Evolutionary conservation across 371 early-diverging fungal species (phyloP), one percentile per base, ranked within the genome.

Genomic region (Lichtheimia ornata): DNA sequence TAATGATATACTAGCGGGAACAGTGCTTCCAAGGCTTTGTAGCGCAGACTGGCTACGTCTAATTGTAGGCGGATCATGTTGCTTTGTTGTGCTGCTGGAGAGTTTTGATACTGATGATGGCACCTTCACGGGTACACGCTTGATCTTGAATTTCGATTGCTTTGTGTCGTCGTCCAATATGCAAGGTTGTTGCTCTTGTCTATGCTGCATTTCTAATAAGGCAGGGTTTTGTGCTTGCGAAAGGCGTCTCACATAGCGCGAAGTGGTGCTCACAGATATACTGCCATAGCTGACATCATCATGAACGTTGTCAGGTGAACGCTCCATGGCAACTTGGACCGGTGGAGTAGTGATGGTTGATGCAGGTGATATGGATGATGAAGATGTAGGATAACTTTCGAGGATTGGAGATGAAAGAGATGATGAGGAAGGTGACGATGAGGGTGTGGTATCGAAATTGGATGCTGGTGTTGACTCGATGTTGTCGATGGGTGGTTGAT

Each of bases 261-360:
- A 58, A 4, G 69, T 64, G 5, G 69, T 61, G 17, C 55, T 45
- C 27, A 69, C 69, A n/a, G 65, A 52, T 1, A 69, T 43, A 27
- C 62, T 69, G 22, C 69, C 69, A 56, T 62, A 55, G 6, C n/a
- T 28, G 20, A 15, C 3, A 28, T 59, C 17, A 14, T 40, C 20
- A 9, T 50, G 57, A 43, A 25, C 2, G 24, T 24, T 24, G 17
- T 9, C 14, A 20, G 20, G n/a, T 20, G 20, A 15, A 41, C 41
- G 20, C 5, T 12, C 40, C 4, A 5, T 41, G 42, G 3, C 24
- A 25, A 25, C 22, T 35, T 35, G 35, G 11, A 35, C 35, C 1
- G 35, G 35, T 9, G 35, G 2, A 35, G 35, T 35, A 9, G 35
- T 35, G 18, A 30, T 35, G 35, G 35, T 35, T 35, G 35, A 35